These are phyloP conservation scores for Solanum etuberosum DNA, from an alignment of 257 asterid species.

Conservation along the genomic window DNA sequence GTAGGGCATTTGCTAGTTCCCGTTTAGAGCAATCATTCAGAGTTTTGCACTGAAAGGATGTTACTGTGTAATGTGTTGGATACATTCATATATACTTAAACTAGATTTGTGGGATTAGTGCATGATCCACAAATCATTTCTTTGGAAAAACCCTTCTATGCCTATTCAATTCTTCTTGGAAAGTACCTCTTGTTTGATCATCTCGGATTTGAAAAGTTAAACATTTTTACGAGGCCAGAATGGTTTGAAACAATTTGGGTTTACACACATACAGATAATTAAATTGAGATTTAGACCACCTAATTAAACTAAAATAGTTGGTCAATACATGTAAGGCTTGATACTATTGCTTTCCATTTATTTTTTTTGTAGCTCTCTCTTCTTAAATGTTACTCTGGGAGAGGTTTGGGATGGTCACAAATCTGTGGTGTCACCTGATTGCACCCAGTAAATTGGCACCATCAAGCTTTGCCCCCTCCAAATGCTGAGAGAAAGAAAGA, in stretches of 20 bases:
- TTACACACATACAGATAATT: neutral
- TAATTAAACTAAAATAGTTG: neutral
- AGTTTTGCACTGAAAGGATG: neutral
- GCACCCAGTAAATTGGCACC: slow-evolving; percentile 83
- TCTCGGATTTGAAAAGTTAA: neutral
- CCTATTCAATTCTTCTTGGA: neutral
- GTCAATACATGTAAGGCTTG: neutral
- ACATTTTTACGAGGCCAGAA: neutral
- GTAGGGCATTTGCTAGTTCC: neutral
- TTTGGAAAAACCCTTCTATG: neutral
- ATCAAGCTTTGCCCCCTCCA: slow-evolving; percentile 80
- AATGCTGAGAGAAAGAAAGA: slow-evolving; percentile 32
- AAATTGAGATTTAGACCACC: neutral
- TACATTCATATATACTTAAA: neutral
- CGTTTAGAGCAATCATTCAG: neutral
- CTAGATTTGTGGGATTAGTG: neutral
- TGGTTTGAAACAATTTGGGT: neutral
- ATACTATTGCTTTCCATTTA: neutral
- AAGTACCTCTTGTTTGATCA: neutral
- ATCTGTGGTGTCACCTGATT: slow-evolving; percentile 33
- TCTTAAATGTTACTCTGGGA: neutral
- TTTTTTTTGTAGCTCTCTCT: neutral
- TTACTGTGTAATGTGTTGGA: neutral
- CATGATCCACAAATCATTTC: neutral
- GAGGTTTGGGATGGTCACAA: neutral